phyloP scores from a whole-genome alignment of 495 filamentous ascomycete species.

The Trichoderma erinaceum region DNA sequence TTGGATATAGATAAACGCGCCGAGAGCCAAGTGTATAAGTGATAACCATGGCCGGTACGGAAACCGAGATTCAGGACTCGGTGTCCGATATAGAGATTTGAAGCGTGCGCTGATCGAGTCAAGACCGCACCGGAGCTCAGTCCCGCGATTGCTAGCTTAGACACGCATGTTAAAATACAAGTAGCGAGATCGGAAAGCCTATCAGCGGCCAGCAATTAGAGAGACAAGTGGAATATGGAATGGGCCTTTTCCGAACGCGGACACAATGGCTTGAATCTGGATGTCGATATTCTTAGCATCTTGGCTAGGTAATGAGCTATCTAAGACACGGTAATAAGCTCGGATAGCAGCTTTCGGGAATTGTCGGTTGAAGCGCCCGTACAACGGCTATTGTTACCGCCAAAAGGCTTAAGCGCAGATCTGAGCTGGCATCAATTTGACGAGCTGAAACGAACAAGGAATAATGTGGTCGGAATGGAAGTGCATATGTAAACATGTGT shows the following conservation, averaged over 20 bases:
- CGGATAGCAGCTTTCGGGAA: not conserved
- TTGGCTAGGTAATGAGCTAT: not conserved
- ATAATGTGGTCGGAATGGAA: not conserved
- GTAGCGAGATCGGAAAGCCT: not conserved
- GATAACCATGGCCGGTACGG: not conserved
- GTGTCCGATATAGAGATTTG: slow-evolving; percentile 4
- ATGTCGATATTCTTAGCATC: not conserved
- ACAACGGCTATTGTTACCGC: not conserved
- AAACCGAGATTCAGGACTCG: not conserved
- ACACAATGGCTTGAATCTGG: not conserved
- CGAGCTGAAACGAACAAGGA: not conserved
- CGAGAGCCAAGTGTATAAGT: not conserved
- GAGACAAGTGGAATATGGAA: not conserved
- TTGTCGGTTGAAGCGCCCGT: not conserved
- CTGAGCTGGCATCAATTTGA: not conserved
- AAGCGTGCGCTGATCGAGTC: not conserved
- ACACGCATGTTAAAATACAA: not conserved
- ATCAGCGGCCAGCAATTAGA: not conserved
- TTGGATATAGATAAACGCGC: not conserved
- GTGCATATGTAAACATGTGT: not conserved
- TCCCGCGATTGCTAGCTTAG: not conserved
- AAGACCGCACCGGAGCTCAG: not conserved
- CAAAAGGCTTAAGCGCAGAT: not conserved
- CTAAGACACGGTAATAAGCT: not conserved
- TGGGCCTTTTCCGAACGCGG: not conserved